Conservation (phyloP, 1,139 yeast species). For the Hyphopichia pseudoburtonii region DNA sequence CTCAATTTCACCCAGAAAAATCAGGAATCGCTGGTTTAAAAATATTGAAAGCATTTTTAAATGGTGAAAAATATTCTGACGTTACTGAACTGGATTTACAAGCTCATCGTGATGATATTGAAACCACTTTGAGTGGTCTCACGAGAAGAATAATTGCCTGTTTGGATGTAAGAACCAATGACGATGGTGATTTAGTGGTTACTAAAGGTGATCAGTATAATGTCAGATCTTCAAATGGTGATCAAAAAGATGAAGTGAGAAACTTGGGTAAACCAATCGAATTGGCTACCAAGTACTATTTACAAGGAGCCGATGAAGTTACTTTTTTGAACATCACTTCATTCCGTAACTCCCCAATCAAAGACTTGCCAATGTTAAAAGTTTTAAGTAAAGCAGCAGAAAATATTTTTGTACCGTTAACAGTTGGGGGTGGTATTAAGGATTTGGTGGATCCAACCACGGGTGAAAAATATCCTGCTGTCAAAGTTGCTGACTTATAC, state of each 20-base stretch:
- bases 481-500: conserved; percentile 85
- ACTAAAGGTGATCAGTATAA: conserved; percentile 98
- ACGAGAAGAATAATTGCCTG: conserved; percentile 94
- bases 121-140: conserved; percentile 63
- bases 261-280: conserved; percentile 96
- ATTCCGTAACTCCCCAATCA: conserved; percentile 87
- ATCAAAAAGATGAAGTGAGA: conserved; percentile 58
- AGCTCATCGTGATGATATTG: conserved; percentile 24
- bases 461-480: conserved; percentile 74
- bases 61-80: conserved; percentile 39
- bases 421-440: conserved; percentile 97
- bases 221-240: conserved; percentile 70
- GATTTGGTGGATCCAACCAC: conserved; percentile 80
- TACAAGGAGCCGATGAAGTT: conserved; percentile 96
- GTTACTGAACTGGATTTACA: conserved; percentile 19
- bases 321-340: conserved; percentile 94
- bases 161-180: conserved; percentile 93
- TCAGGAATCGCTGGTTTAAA: conserved; percentile 87
- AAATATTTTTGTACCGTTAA: conserved; percentile 90
- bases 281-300: conserved; percentile 82
- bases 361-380: conserved; percentile 92
- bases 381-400: conserved; percentile 81
- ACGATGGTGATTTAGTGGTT: conserved; percentile 90
- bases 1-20: conserved; percentile 97
- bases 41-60: conserved; percentile 70